Evolutionary conservation across 225 moss, liverwort and hornwort genomes (phyloP), one percentile per base, ranked within the genome.

Genomic region (Polytrichum commune): DNA sequence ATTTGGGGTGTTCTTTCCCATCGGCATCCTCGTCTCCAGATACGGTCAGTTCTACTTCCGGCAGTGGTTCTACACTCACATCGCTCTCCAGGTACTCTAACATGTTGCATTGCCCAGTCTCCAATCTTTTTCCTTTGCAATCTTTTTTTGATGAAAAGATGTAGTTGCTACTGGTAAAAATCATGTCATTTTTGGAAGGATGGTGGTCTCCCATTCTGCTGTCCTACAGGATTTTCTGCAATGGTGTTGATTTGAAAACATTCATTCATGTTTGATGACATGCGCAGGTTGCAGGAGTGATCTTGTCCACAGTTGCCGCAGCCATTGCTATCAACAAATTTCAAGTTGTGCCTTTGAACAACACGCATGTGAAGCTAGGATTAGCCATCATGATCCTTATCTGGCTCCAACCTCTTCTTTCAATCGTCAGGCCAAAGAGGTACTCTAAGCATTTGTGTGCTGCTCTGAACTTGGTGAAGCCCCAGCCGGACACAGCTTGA

Each of bases 1-100:
- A 29, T 84, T 84, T 29, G 84, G 77, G 53, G 7, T 84, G 38
- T 75, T 84, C 75, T 16, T 78, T 2, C 72, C 80, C 2, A 61
- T 74, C 0, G 84, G 84, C 1, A 65, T 78, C 9, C 10, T 78
- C 6, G 16, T 54, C 24, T 56, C 80, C 72, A 77, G 69, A 77
- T 80, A 69, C 29, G 80, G 80, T 16, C 77, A 84, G 54, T 23
- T 18, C 23, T 27, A 29, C 73, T 67, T 79, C n/a, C 27, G 64
- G n/a, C 67, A 79, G 54, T 85, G 81, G 76, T 76, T 85, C 38
- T 70, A 78, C 67, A 0, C 23, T 13, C 85, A 73, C 32, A 30
- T 78, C 54, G 25, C 30, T 70, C 67, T 81, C 23, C 81, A 80
- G 76, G 79, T 82, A 60, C 23, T 60, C 3, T 13, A 46, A 46